Conservation (phyloP, 2,329 filamentous ascomycete genomes). For the Colletotrichum simmondsii region DNA sequence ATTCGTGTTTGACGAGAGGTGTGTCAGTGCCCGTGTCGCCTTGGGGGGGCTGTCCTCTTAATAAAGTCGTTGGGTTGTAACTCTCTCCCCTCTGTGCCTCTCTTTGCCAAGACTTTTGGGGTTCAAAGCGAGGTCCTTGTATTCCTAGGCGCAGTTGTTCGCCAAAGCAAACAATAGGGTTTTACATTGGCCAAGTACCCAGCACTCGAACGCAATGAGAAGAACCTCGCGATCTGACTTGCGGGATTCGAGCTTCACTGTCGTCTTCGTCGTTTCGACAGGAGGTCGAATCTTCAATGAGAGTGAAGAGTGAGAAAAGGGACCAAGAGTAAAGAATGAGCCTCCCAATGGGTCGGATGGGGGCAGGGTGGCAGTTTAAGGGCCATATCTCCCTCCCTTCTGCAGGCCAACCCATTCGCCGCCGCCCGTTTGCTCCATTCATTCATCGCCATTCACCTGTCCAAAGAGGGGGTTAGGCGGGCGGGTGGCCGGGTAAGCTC, state of each 20-base stretch:
- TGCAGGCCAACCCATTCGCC: not conserved
- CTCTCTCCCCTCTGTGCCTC: not conserved
- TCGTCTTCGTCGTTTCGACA: slow-evolving; percentile 12
- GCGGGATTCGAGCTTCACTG: not conserved
- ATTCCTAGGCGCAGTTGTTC: slow-evolving; percentile 24
- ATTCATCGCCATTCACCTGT: slow-evolving; percentile 13
- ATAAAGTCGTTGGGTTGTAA: not conserved
- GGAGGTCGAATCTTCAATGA: not conserved
- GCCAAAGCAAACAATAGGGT: slow-evolving; percentile 23
- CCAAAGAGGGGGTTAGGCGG: not conserved
- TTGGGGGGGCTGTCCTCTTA: not conserved
- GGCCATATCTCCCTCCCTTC: slow-evolving; percentile 17
- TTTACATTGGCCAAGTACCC: slow-evolving; percentile 32
- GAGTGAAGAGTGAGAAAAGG: not conserved
- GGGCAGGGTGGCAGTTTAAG: slow-evolving; percentile 34
- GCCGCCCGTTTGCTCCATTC: not conserved
- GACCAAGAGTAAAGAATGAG: not conserved
- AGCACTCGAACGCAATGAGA: slow-evolving; percentile 18
- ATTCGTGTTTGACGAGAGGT: too few relatives aligned
- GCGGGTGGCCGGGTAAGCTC: slow-evolving; percentile 27
- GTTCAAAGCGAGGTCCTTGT: not conserved
- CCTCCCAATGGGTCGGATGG: slow-evolving; percentile 1
- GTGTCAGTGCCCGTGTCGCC: not conserved
- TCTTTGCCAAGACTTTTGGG: not conserved
- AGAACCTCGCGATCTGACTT: not conserved